A percentile compares a stretch with the other conserved stretches of the same genome.
Evolutionary conservation across 2,329 filamentous ascomycete species (phyloP).

Genomic region (Alternaria gaisen): DNA sequence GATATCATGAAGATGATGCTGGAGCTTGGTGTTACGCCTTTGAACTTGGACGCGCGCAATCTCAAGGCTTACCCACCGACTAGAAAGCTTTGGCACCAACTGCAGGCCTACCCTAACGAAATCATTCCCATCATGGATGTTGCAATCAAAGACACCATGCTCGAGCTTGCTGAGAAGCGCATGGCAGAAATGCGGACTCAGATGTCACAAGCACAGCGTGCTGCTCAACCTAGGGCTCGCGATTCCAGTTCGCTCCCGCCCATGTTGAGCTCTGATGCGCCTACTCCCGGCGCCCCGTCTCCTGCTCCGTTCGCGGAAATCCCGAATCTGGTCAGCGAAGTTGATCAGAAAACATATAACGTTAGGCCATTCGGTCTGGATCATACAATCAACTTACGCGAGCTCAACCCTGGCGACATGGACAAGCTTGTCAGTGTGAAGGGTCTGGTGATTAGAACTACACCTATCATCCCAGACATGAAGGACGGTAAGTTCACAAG

Average conservation of each 20-base stretch:
- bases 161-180: conserved; percentile 84
- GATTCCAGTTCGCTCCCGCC: conserved; percentile 76
- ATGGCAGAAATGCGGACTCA: conserved; percentile 71
- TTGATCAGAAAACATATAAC: conserved; percentile 81
- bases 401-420: conserved; percentile 95
- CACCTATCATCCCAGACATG: conserved; percentile 98
- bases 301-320: conserved; percentile 57
- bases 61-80: conserved; percentile 93
- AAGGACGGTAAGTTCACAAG: conserved; percentile 69
- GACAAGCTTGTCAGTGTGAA: conserved; percentile 96
- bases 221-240: conserved; percentile 52
- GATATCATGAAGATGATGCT: conserved; percentile 91
- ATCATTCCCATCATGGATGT: conserved; percentile 98
- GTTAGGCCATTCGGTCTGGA: conserved; percentile 91
- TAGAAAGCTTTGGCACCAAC: conserved; percentile 92
- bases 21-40: conserved; percentile 79
- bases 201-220: conserved; percentile 65
- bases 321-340: conserved; percentile 77
- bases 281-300: conserved; percentile 51
- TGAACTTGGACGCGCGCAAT: conserved; percentile 90
- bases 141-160: conserved; percentile 89
- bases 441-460: conserved; percentile 93
- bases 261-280: conserved; percentile 81
- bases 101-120: conserved; percentile 93
- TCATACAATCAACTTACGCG: conserved; percentile 86